Evolutionary conservation across 805 yeast species (phyloP).

Genomic region (Yamadazyma endophytica): DNA sequence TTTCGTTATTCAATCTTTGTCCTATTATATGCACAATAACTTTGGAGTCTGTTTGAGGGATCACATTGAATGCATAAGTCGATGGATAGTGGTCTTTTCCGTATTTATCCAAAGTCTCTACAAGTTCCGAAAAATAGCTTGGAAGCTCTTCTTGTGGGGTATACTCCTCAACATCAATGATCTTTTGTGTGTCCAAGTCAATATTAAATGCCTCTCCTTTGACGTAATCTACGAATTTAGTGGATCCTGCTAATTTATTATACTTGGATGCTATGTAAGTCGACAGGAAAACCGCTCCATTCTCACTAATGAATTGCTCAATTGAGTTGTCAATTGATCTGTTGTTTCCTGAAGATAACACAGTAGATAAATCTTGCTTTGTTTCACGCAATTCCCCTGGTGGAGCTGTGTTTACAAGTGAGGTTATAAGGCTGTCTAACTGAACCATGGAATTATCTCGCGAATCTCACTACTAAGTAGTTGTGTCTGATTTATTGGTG

Average conservation of each 20-base stretch:
- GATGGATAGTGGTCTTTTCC: slow-evolving; percentile 67
- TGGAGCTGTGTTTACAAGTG: slow-evolving; percentile 33
- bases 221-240: slow-evolving; percentile 52
- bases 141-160: slow-evolving; percentile 23
- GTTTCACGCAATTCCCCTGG: slow-evolving; percentile 34
- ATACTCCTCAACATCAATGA: slow-evolving; percentile 42
- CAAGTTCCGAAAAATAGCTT: slow-evolving; percentile 23
- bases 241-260: slow-evolving; percentile 26
- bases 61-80: slow-evolving; percentile 38
- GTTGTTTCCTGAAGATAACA: slow-evolving; percentile 15
- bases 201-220: slow-evolving; percentile 50
- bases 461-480: too few species aligned
- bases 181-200: slow-evolving; percentile 47
- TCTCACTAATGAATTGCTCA: slow-evolving; percentile 23
- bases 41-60: slow-evolving; percentile 25
- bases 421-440: slow-evolving; percentile 16
- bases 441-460: too few species aligned
- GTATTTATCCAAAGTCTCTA: slow-evolving; percentile 42
- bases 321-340: slow-evolving; percentile 22
- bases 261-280: slow-evolving; percentile 27
- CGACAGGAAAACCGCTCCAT: slow-evolving; percentile 26
- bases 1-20: slow-evolving; percentile 64
- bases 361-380: slow-evolving; percentile 18
- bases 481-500: too few species aligned
- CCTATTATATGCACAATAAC: slow-evolving; percentile 62